Percentiles rank a stretch among this genome's conserved stretches.
These are phyloP conservation scores for Butyriboletus loyo DNA, from an alignment of 768 basidiomycete genomes.

Conservation along the genomic window DNA sequence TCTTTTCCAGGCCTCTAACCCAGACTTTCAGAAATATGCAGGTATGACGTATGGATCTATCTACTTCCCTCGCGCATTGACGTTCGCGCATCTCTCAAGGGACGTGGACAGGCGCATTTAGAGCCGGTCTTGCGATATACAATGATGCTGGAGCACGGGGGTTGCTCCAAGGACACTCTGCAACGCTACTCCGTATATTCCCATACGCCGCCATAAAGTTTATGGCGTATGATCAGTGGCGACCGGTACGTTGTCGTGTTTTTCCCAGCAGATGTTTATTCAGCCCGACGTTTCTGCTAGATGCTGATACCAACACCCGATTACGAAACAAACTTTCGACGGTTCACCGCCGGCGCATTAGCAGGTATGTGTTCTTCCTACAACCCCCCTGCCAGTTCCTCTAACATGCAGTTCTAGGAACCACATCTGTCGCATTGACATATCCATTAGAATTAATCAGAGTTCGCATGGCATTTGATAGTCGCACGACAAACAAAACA, in stretches of 20 bases:
- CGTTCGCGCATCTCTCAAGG: slow-evolving; percentile 44
- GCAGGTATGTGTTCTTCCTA: slow-evolving; percentile 56
- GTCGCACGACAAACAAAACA: slow-evolving; percentile 20
- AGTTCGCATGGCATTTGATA: slow-evolving; percentile 85
- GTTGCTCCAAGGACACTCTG: slow-evolving; percentile 93
- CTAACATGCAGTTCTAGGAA: slow-evolving; percentile 46
- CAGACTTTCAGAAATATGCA: slow-evolving; percentile 90
- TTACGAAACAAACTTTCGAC: slow-evolving; percentile 70
- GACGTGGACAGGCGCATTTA: slow-evolving; percentile 80
- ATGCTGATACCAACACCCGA: slow-evolving; percentile 81
- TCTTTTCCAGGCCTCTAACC: slow-evolving; percentile 95
- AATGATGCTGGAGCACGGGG: slow-evolving; percentile 66
- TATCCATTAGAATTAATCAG: slow-evolving; percentile 96
- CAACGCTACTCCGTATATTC: slow-evolving; percentile 90
- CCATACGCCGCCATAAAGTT: slow-evolving; percentile 98
- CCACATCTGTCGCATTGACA: slow-evolving; percentile 84
- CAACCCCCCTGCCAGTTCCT: neutral
- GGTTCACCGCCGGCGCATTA: slow-evolving; percentile 84
- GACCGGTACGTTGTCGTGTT: slow-evolving; percentile 49
- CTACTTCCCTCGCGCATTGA: slow-evolving; percentile 23
- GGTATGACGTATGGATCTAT: slow-evolving; percentile 49
- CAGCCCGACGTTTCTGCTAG: slow-evolving; percentile 37
- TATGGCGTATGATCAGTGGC: slow-evolving; percentile 90
- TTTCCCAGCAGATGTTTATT: neutral
- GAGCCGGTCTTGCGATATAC: slow-evolving; percentile 74